phyloP scores from a whole-genome alignment of 2,329 filamentous ascomycete species.

The Rosellinia necatrix region DNA sequence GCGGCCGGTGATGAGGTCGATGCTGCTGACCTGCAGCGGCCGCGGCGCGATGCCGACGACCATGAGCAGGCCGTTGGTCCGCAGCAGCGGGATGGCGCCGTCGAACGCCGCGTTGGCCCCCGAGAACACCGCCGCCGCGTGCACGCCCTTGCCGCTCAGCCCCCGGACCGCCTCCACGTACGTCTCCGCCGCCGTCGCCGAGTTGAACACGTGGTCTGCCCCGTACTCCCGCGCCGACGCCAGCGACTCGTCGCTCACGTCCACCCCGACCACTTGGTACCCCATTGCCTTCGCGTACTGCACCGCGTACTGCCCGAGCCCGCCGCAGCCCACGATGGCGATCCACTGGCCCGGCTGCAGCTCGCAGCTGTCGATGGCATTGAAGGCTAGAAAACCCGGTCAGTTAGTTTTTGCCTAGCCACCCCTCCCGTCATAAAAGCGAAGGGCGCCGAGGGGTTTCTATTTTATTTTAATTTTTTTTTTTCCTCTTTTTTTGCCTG shows the following conservation, averaged over 20 bases:
- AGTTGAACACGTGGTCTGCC: constrained; percentile 24
- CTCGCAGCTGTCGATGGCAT: constrained; percentile 22
- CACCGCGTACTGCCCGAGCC: constrained; percentile 22
- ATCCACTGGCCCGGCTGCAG: constrained; percentile 23
- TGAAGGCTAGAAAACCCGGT: constrained; percentile 15
- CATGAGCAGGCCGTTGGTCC: constrained; percentile 22
- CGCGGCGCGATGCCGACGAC: constrained; percentile 15
- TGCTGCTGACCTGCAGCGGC: constrained; percentile 1
- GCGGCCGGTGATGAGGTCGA: constrained; percentile 16
- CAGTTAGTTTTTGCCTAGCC: not conserved
- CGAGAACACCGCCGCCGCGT: constrained; percentile 22
- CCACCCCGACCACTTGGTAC: constrained; percentile 20
- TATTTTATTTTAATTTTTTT: too few relatives aligned
- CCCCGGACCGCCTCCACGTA: constrained; percentile 18
- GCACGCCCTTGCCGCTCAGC: constrained; percentile 19
- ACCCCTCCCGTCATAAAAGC: not conserved
- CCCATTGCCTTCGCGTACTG: constrained; percentile 25
- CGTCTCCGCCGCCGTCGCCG: constrained; percentile 13
- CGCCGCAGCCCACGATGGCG: constrained; percentile 22
- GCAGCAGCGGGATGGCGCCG: constrained; percentile 11
- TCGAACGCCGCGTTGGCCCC: constrained; percentile 17
- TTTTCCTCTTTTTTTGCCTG: too few relatives aligned
- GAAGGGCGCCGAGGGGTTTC: too few relatives aligned
- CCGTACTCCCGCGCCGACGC: constrained; percentile 11
- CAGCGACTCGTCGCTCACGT: constrained; percentile 23